Conservation (phyloP, 1,284 basidiomycete genomes). For the Ceratorhiza oryzae-sativae region DNA sequence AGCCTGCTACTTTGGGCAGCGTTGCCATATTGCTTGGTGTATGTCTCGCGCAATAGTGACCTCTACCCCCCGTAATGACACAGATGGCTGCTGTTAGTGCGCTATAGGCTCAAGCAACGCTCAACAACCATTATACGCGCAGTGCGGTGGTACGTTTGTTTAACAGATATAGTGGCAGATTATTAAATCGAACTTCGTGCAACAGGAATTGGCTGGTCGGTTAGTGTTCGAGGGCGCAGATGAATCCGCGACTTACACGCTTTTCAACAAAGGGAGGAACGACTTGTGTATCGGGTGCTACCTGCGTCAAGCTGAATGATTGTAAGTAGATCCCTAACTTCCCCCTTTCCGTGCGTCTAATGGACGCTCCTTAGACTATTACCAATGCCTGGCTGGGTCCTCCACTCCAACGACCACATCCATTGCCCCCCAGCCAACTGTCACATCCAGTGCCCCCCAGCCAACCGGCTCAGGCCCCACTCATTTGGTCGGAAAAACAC, state of each 20-base stretch:
- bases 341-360: background rate
- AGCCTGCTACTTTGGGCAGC: no score
- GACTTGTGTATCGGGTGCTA: constrained; percentile 7
- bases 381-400: constrained; percentile 18
- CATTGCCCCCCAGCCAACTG: background rate
- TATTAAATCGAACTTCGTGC: background rate
- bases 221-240: background rate
- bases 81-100: background rate
- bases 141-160: constrained; percentile 22
- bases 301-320: constrained; percentile 13
- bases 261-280: constrained; percentile 17
- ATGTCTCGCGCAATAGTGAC: background rate
- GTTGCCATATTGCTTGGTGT: background rate
- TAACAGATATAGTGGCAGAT: background rate
- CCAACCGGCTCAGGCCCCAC: constrained; percentile 35
- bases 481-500: constrained; percentile 36
- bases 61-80: background rate
- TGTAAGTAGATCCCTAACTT: background rate
- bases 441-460: background rate
- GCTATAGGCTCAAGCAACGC: background rate
- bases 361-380: background rate
- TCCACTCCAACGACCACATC: background rate
- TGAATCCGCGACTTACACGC: background rate
- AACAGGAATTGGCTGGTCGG: constrained; percentile 26
- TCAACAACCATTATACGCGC: constrained; percentile 26